Conservation (phyloP, 176 grass and related monocot species). For the Otatea glauca region DNA sequence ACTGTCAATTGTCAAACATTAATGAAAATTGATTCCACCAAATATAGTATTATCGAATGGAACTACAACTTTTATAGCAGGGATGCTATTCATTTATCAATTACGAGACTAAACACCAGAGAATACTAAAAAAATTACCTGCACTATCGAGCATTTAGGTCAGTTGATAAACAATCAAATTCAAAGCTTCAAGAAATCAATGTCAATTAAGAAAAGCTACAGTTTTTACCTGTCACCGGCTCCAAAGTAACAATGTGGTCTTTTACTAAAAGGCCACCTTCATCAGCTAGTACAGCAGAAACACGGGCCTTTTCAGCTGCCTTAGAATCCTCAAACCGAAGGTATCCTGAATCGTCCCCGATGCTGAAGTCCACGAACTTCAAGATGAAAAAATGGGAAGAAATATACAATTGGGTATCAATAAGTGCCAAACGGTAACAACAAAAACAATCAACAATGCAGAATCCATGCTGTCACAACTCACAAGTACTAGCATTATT, state of each 20-base stretch:
- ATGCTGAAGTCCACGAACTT: constrained; percentile 78
- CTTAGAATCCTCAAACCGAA: constrained; percentile 72
- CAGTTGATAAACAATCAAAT: neutral
- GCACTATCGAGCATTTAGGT: neutral
- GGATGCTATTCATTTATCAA: neutral
- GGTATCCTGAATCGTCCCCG: constrained; percentile 65
- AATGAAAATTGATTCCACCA: neutral
- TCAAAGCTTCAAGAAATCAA: constrained; percentile 11
- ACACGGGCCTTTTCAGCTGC: constrained; percentile 65
- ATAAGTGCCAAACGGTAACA: neutral
- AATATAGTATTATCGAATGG: neutral
- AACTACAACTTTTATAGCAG: neutral
- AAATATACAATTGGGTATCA: neutral
- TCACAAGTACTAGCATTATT: neutral
- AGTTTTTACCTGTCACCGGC: constrained; percentile 55
- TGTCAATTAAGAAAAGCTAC: neutral
- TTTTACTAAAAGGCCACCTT: constrained; percentile 69
- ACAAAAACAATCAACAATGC: neutral
- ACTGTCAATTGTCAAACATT: constrained; percentile 7
- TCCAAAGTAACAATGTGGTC: constrained; percentile 69
- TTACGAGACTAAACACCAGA: neutral
- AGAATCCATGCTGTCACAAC: neutral
- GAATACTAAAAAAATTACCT: neutral
- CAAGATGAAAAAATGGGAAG: constrained; percentile 32
- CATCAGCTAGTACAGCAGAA: constrained; percentile 61